A percentile compares a stretch with the other conserved stretches of the same genome.
Evolutionary conservation across 176 grass and related monocot species (phyloP).

Genomic region (Musa schizocarpa): DNA sequence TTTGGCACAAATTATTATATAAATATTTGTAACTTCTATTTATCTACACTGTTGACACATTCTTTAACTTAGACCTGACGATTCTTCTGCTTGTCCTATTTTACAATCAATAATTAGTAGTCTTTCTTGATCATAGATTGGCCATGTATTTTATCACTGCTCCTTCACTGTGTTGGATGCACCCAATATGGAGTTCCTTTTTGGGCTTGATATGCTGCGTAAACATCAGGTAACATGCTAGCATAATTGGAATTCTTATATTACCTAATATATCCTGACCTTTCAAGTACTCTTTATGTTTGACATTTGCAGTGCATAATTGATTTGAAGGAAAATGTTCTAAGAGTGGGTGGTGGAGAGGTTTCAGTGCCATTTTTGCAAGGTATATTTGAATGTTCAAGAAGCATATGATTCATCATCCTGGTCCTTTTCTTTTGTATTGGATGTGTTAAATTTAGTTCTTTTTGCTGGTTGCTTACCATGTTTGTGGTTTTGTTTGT

Average conservation of each 20-base stretch:
- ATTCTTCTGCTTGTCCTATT: background rate
- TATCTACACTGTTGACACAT: background rate
- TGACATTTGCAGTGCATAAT: constrained; percentile 72
- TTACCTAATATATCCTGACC: background rate
- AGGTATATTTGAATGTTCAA: constrained; percentile 36
- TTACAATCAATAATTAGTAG: background rate
- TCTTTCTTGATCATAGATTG: constrained; percentile 49
- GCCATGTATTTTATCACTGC: constrained; percentile 73
- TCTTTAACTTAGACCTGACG: background rate
- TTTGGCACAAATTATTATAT: constrained; percentile 8
- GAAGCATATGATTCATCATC: constrained; percentile 1
- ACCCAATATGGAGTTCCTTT: constrained; percentile 97
- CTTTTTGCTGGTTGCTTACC: constrained; percentile 13
- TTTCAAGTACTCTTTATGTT: background rate
- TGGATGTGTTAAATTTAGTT: too few species aligned
- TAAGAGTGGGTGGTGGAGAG: constrained; percentile 98
- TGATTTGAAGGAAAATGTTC: constrained; percentile 97
- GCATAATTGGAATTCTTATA: constrained; percentile 17
- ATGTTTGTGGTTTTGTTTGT: constrained; percentile 17
- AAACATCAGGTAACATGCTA: constrained; percentile 80
- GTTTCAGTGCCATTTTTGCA: constrained; percentile 94
- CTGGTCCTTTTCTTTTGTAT: constrained; percentile 4
- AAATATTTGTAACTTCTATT: constrained; percentile 3
- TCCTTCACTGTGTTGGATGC: constrained; percentile 99
- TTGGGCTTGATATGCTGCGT: constrained; percentile 98